A percentile compares a stretch with the other conserved stretches of the same genome.
These are phyloP conservation scores for Geosiphon pyriformis DNA, from an alignment of 192 early-diverging fungal species.

Conservation along the genomic window DNA sequence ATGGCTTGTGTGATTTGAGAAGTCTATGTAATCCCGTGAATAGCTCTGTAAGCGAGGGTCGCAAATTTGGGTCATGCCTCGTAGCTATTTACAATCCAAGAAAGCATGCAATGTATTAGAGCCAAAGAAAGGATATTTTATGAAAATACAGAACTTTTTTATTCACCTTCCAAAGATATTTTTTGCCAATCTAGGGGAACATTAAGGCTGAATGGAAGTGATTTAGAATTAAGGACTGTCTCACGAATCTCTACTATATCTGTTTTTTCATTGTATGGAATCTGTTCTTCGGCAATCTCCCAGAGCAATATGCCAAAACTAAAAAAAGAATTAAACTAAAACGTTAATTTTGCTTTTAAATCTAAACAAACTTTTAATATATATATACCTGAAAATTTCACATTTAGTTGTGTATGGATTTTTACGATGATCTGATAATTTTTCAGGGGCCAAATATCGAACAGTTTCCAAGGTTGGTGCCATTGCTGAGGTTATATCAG, in stretches of 20 bases:
- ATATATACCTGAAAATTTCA: conserved; percentile 6
- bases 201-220: neutral
- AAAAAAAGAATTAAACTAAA: neutral
- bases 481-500: neutral
- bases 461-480: neutral
- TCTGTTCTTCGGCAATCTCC: neutral
- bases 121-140: no score
- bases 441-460: neutral
- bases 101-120: no score
- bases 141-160: neutral
- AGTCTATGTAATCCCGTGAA: neutral
- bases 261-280: neutral
- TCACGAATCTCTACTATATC: neutral
- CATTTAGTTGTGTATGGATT: neutral
- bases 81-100: no score
- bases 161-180: neutral
- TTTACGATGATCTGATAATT: neutral
- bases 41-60: neutral
- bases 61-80: neutral
- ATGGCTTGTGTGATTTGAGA: neutral
- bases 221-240: neutral
- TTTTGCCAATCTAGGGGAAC: neutral
- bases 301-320: conserved; percentile 2
- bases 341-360: no score
- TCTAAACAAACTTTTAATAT: no score